Conservation (phyloP, 352 stramenopile genomes). For the Phytophthora capsici region DNA sequence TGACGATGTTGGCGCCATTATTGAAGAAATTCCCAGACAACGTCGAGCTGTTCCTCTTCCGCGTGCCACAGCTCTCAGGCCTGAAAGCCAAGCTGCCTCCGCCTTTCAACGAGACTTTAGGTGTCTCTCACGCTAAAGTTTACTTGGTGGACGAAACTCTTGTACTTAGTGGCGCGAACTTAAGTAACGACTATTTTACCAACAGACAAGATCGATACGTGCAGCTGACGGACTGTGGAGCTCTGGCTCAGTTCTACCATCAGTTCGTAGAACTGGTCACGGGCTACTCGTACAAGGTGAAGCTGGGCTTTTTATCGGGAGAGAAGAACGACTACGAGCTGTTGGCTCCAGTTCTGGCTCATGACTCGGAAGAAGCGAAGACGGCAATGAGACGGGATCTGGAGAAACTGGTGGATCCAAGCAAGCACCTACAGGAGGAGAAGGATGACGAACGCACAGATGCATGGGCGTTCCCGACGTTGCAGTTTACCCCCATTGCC, state of each 20-base stretch:
- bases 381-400: slow-evolving; percentile 50
- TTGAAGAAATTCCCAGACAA: slow-evolving; percentile 56
- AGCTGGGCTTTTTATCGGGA: slow-evolving; percentile 23
- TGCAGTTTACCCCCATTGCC: slow-evolving; percentile 74
- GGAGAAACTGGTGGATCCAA: slow-evolving; percentile 45
- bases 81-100: slow-evolving; percentile 65
- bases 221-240: slow-evolving; percentile 55
- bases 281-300: slow-evolving; percentile 52
- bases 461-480: slow-evolving; percentile 75
- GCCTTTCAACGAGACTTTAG: slow-evolving; percentile 85
- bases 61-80: slow-evolving; percentile 72
- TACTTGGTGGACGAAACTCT: slow-evolving; percentile 85
- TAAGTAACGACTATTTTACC: slow-evolving; percentile 88
- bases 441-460: slow-evolving; percentile 30
- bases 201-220: slow-evolving; percentile 86
- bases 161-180: slow-evolving; percentile 82
- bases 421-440: slow-evolving; percentile 28
- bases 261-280: slow-evolving; percentile 66
- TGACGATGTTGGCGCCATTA: slow-evolving; percentile 63
- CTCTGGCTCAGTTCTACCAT: slow-evolving; percentile 73
- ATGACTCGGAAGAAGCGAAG: slow-evolving; percentile 48
- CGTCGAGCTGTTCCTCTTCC: slow-evolving; percentile 70
- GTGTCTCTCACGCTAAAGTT: slow-evolving; percentile 85
- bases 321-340: slow-evolving; percentile 36
- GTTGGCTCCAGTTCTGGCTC: slow-evolving; percentile 22